Percentiles rank a stretch among this genome's conserved stretches.
Evolutionary conservation across 2,329 filamentous ascomycete genomes (phyloP).

Genomic region (Neonectria ditissima): DNA sequence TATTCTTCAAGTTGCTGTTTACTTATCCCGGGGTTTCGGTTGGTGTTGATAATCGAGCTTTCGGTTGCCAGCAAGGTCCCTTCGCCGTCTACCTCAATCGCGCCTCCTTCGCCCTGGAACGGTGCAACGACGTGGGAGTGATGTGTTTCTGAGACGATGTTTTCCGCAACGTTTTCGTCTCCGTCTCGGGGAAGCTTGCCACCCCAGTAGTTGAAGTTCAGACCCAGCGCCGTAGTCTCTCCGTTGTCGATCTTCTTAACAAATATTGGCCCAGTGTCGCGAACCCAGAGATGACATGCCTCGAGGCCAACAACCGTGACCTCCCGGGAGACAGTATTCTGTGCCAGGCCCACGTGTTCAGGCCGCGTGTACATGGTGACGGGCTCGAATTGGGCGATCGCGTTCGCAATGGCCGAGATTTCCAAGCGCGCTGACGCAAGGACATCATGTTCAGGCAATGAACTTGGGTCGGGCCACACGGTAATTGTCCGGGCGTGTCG

Average conservation of each 20-base stretch:
- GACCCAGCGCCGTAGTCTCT: conserved; percentile 34
- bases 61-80: conserved; percentile 46
- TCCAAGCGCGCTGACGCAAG: conserved; percentile 30
- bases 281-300: conserved; percentile 44
- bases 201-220: conserved; percentile 49
- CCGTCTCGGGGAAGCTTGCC: conserved; percentile 28
- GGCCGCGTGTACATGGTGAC: conserved; percentile 39
- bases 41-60: conserved; percentile 46
- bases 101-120: conserved; percentile 40
- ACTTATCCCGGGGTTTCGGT: conserved; percentile 41
- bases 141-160: conserved; percentile 6
- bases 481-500: conserved; percentile 29
- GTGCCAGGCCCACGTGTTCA: conserved; percentile 9
- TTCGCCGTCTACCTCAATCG: conserved; percentile 45
- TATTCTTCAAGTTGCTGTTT: conserved; percentile 38
- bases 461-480: conserved; percentile 27
- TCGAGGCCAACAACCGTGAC: conserved; percentile 20
- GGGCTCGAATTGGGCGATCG: conserved; percentile 43
- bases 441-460: conserved; percentile 5
- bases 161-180: conserved; percentile 29
- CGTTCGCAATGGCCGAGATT: conserved; percentile 41
- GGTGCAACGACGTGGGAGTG: conserved; percentile 27
- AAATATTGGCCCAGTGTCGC: conserved; percentile 45
- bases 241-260: conserved; percentile 21
- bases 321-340: conserved; percentile 10